These are phyloP conservation scores for Metarhizium guizhouense DNA, from an alignment of 2,329 filamentous ascomycete genomes.

Conservation along the genomic window DNA sequence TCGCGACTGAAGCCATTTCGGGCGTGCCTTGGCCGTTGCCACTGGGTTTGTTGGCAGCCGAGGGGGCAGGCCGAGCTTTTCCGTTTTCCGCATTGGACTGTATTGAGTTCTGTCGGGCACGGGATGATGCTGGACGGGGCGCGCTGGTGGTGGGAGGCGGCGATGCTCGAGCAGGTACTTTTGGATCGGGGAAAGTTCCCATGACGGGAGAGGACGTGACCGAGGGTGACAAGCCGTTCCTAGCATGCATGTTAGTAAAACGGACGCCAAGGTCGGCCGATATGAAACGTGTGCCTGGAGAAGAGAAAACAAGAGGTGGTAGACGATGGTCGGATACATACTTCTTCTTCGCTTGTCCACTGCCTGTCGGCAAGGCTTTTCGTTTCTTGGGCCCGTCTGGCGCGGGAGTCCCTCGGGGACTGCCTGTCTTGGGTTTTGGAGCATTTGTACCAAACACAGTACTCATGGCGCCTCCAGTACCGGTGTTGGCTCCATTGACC, in stretches of 20 bases:
- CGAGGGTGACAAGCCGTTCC: slow-evolving; percentile 53
- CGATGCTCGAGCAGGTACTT: slow-evolving; percentile 42
- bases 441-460: slow-evolving; percentile 40
- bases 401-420: slow-evolving; percentile 59
- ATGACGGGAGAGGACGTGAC: slow-evolving; percentile 69
- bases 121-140: slow-evolving; percentile 57
- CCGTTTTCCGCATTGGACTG: slow-evolving; percentile 48
- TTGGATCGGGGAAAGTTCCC: slow-evolving; percentile 55
- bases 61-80: slow-evolving; percentile 18
- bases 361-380: slow-evolving; percentile 56
- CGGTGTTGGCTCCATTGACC: slow-evolving; percentile 26
- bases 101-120: slow-evolving; percentile 67
- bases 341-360: slow-evolving; percentile 73
- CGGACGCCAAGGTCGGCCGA: neutral
- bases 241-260: slow-evolving; percentile 17
- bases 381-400: slow-evolving; percentile 64
- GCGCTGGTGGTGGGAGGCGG: slow-evolving; percentile 45
- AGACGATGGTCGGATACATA: slow-evolving; percentile 28
- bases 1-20: slow-evolving; percentile 25
- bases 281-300: too few species aligned
- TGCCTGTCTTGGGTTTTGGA: slow-evolving; percentile 51
- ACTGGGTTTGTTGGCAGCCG: slow-evolving; percentile 44
- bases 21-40: slow-evolving; percentile 31
- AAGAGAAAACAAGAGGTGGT: neutral
- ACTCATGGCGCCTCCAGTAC: slow-evolving; percentile 45